Evolutionary conservation across 148 eudicot genomes (phyloP), one percentile per base, ranked within the genome.

Genomic region (Rhododendron molle): DNA sequence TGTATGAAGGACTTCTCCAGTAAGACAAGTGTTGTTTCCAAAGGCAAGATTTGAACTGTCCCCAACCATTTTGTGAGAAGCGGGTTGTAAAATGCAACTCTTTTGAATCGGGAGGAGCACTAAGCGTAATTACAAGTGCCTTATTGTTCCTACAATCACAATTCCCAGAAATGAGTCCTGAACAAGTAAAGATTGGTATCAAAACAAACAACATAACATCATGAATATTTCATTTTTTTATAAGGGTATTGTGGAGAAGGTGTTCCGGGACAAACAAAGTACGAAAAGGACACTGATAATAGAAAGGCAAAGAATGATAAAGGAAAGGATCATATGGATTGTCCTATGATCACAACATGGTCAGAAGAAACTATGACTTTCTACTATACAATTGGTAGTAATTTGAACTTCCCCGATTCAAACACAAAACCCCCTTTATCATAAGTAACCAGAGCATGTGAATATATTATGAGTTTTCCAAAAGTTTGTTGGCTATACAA

Each of bases 1-100:
- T 65, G 72, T 65, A 65, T 10, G 72, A 65, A 65, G 72, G 72
- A 26, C 72, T 65, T 65, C 72, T 65, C 72, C 72, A 65, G 11
- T 65, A 65, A 65, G 32, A 65, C 72, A 65, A 65, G 72, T 65
- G 72, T 65, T 65, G 69, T 62, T 62, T 62, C 69, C 69, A 62
- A 23, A 62, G 69, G 69, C 69, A 62, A 62, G 69, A 62, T 87
- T 86, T 93, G 87, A 91, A 96, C 73, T 96, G 98, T 74, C 88
- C 94, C 98, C 98, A 94, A 78, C 92, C 94, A 85, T 88, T 92
- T 85, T 89, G 93, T 65, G 98, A 74, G 78, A 89, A 96, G 28
- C 87, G 93, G 7, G 91, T 90, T 14, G 84, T 85, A 74, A 96
- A 96, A 58, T 86, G 90, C 52, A 93, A 88, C 32, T n/a, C 72